Evolutionary conservation across 2,329 filamentous ascomycete genomes (phyloP).

Genomic region (Coniochaeta sp.): DNA sequence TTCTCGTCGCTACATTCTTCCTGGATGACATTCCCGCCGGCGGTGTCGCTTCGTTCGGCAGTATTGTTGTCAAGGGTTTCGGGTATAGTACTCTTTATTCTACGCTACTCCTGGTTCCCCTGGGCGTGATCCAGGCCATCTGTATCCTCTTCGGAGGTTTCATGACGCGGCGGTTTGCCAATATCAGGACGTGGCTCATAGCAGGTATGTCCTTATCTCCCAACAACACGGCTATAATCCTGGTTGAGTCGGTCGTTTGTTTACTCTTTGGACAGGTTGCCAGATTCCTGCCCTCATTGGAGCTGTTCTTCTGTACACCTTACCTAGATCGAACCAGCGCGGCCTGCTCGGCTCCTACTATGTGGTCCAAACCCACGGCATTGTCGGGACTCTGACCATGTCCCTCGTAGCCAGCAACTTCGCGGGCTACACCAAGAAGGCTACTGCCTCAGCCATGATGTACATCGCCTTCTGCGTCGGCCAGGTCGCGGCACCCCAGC

Average conservation of each 20-base stretch:
- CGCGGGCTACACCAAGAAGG: slow-evolving; percentile 68
- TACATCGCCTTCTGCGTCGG: slow-evolving; percentile 62
- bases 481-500: slow-evolving; percentile 48
- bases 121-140: slow-evolving; percentile 66
- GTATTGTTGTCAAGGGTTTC: slow-evolving; percentile 65
- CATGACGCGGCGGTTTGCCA: slow-evolving; percentile 54
- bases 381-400: slow-evolving; percentile 59
- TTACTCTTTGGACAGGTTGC: neutral
- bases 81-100: slow-evolving; percentile 60
- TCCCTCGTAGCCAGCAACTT: slow-evolving; percentile 65
- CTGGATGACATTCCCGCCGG: slow-evolving; percentile 68
- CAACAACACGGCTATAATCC: too few relatives aligned
- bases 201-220: slow-evolving; percentile 42
- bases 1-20: slow-evolving; percentile 57
- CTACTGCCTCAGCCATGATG: slow-evolving; percentile 55
- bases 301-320: slow-evolving; percentile 64
- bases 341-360: slow-evolving; percentile 69
- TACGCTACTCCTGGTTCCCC: slow-evolving; percentile 67
- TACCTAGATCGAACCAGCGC: slow-evolving; percentile 44
- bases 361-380: slow-evolving; percentile 71
- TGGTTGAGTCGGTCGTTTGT: too few relatives aligned
- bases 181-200: slow-evolving; percentile 59
- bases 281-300: slow-evolving; percentile 33
- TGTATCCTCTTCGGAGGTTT: slow-evolving; percentile 61
- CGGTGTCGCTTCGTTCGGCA: slow-evolving; percentile 65